Percentiles rank a stretch among this genome's conserved stretches.
Conservation (phyloP, 139 green algal species). For the Chlorella sp. region DNA sequence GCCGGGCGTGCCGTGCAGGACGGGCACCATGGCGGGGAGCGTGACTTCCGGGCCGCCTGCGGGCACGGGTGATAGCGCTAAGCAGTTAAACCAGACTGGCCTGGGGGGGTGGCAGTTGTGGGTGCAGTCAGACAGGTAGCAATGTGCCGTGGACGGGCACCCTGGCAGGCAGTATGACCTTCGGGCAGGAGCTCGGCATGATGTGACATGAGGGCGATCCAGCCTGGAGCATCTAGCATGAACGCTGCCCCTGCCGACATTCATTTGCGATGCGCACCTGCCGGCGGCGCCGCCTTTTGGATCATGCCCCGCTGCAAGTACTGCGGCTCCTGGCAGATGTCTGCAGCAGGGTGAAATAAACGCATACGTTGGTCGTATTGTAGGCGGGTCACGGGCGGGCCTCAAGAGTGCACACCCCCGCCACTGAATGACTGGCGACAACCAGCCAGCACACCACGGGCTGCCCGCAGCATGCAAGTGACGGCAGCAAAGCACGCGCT, state of each 20-base stretch:
- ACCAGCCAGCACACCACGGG: no score
- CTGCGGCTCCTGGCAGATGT: slow-evolving; percentile 65
- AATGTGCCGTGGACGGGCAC: not conserved
- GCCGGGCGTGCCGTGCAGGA: slow-evolving; percentile 58
- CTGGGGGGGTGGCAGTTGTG: not conserved
- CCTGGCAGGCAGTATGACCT: not conserved
- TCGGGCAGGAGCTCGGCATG: not conserved
- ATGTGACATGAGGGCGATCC: no score
- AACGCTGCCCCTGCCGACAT: not conserved
- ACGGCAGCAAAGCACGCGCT: no score
- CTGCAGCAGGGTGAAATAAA: no score
- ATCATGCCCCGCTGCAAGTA: slow-evolving; percentile 66
- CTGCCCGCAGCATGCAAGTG: no score
- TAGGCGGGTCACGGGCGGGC: no score
- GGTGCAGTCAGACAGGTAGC: not conserved
- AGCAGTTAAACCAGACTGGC: no score
- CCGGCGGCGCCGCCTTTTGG: slow-evolving; percentile 40
- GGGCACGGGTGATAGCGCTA: not conserved
- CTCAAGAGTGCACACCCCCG: no score
- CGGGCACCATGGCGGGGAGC: slow-evolving; percentile 69
- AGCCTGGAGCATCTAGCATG: no score
- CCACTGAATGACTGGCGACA: no score
- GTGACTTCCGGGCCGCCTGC: slow-evolving; percentile 39
- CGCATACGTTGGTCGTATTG: no score
- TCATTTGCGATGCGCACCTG: not conserved